Conservation (phyloP, 495 filamentous ascomycete species). For the Staphylotrichum tortipilum region DNA sequence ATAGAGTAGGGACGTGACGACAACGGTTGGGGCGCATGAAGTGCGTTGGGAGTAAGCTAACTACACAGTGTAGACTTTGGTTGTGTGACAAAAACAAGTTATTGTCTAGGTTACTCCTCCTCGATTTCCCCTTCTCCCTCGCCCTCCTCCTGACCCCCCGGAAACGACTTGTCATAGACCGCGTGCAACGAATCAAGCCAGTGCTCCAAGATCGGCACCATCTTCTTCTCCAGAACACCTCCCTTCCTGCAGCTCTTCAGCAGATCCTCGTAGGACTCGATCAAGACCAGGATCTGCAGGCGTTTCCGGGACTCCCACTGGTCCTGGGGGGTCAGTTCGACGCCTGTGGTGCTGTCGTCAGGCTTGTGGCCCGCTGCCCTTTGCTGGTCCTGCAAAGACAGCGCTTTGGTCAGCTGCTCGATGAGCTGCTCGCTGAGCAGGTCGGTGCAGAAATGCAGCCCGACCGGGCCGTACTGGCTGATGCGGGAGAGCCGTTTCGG, state of each 20-base stretch:
- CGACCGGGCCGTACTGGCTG: background rate
- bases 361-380: background rate
- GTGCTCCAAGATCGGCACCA: constrained; percentile 8
- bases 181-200: constrained; percentile 15
- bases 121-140: too few relatives aligned
- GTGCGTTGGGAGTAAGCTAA: too few relatives aligned
- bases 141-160: background rate
- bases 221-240: background rate
- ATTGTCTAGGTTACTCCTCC: too few relatives aligned
- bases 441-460: constrained; percentile 16
- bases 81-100: too few relatives aligned
- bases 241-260: constrained; percentile 9
- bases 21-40: too few relatives aligned
- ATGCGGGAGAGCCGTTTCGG: background rate
- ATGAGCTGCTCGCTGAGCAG: constrained; percentile 13
- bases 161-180: constrained; percentile 17
- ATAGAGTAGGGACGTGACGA: too few relatives aligned
- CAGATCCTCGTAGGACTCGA: constrained; percentile 20
- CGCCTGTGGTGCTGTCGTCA: too few relatives aligned
- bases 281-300: constrained; percentile 16
- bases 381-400: background rate
- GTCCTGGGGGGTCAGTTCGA: background rate
- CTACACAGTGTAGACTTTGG: too few relatives aligned
- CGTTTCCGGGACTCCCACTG: background rate
- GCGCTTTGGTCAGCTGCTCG: constrained; percentile 13